Evolutionary conservation across 2,329 filamentous ascomycete genomes (phyloP).

Genomic region (Botrytis cinerea): DNA sequence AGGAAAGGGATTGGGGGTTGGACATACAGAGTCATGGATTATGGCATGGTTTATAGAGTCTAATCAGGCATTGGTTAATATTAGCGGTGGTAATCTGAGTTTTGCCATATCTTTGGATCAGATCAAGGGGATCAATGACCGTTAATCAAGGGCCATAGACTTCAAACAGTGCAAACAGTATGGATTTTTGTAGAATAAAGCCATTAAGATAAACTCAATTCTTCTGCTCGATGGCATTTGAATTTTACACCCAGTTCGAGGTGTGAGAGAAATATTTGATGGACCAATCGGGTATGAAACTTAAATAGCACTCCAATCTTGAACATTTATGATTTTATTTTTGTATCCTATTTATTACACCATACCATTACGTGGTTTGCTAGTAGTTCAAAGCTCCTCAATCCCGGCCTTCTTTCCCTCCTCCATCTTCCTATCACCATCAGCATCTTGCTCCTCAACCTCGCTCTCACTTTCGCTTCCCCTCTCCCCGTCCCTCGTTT

Average conservation of each 20-base stretch:
- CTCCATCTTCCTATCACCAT: slow-evolving; percentile 14
- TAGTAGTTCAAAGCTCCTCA: slow-evolving; percentile 11
- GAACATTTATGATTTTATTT: background rate
- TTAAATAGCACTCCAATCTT: background rate
- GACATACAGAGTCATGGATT: slow-evolving; percentile 2
- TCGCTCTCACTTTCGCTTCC: background rate
- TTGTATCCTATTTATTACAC: background rate
- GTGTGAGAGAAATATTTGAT: background rate
- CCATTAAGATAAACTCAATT: background rate
- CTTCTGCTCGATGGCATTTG: background rate
- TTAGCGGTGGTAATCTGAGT: background rate
- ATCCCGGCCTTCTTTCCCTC: slow-evolving; percentile 13
- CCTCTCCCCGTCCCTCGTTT: slow-evolving; percentile 22
- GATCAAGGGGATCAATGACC: background rate
- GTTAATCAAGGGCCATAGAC: background rate
- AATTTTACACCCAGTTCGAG: background rate
- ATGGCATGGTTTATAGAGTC: background rate
- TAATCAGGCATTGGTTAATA: background rate
- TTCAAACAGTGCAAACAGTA: background rate
- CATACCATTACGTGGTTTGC: background rate
- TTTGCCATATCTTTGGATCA: background rate
- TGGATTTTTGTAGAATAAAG: background rate
- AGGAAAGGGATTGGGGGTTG: background rate
- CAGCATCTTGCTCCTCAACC: slow-evolving; percentile 15
- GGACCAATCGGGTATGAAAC: background rate